These are phyloP conservation scores for Athelia sp. DNA, from an alignment of 1,284 basidiomycete species.

Conservation along the genomic window DNA sequence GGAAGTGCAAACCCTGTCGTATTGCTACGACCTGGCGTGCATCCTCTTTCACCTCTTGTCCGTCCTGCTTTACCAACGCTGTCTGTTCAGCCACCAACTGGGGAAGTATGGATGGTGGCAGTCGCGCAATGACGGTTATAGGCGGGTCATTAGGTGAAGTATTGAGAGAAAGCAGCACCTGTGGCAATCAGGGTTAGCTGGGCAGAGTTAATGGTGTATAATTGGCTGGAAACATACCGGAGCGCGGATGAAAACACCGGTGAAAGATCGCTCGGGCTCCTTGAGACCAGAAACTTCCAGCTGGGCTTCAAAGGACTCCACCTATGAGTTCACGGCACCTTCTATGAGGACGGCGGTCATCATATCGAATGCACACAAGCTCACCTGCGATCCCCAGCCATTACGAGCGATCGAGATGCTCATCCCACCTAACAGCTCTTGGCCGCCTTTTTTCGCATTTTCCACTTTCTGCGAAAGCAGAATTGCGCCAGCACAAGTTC, in stretches of 20 bases:
- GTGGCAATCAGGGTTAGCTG: conserved; percentile 8
- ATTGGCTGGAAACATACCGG: conserved; percentile 54
- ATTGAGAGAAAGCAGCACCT: conserved; percentile 59
- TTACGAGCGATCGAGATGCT: conserved; percentile 83
- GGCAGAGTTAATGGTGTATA: conserved; percentile 10
- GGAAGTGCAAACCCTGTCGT: conserved; percentile 78
- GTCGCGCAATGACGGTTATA: conserved; percentile 67
- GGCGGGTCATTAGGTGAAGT: conserved; percentile 40
- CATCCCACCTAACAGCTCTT: conserved; percentile 83
- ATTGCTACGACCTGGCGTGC: conserved; percentile 79
- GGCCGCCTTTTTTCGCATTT: conserved; percentile 83
- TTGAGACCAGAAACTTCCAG: conserved; percentile 65
- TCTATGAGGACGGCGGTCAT: background rate
- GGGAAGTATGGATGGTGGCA: conserved; percentile 63
- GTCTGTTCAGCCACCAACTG: conserved; percentile 33
- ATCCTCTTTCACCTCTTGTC: conserved; percentile 38
- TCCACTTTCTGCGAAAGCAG: conserved; percentile 73
- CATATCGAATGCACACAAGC: conserved; percentile 7
- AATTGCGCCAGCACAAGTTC: conserved; percentile 97
- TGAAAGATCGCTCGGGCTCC: conserved; percentile 64
- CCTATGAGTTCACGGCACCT: conserved; percentile 32
- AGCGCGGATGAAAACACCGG: conserved; percentile 93
- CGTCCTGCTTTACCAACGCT: conserved; percentile 23
- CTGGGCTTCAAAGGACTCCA: conserved; percentile 87
- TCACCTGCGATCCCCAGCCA: conserved; percentile 82